Evolutionary conservation across 139 green algal genomes (phyloP).

Genomic region (Chlamydomonas schloesseri): DNA sequence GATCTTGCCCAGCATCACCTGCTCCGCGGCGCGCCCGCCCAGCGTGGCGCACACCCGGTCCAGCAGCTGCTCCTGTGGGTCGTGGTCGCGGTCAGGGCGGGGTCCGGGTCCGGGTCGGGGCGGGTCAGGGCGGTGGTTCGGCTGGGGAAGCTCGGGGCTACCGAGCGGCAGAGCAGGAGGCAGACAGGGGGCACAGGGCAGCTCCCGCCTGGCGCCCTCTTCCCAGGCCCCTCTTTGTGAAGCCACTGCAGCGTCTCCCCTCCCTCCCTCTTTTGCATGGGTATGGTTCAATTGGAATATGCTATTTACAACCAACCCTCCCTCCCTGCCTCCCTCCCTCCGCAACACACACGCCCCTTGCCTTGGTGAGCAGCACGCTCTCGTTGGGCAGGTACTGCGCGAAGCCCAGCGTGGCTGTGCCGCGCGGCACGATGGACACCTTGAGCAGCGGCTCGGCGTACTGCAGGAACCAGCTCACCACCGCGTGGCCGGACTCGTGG

Average conservation of each 20-base stretch:
- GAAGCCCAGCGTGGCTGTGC: constrained; percentile 96
- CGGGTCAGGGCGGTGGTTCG: too few species aligned
- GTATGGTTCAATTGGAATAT: too few species aligned
- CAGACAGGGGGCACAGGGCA: too few species aligned
- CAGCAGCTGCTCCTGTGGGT: constrained; percentile 84
- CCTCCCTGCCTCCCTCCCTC: not conserved
- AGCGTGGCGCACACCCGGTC: constrained; percentile 96
- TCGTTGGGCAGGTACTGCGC: constrained; percentile 99
- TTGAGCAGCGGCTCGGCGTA: constrained; percentile 97
- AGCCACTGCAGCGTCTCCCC: too few species aligned
- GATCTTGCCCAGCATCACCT: constrained; percentile 97
- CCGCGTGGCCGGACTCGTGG: constrained; percentile 95
- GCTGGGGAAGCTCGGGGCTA: too few species aligned
- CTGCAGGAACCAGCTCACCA: constrained; percentile 98
- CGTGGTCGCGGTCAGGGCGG: not conserved
- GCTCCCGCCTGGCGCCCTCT: too few species aligned
- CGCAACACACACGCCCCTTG: not conserved
- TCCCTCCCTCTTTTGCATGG: too few species aligned
- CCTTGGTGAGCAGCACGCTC: constrained; percentile 95
- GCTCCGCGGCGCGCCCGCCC: constrained; percentile 94
- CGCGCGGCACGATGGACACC: constrained; percentile 97
- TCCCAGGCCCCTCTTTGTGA: too few species aligned
- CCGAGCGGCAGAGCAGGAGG: too few species aligned
- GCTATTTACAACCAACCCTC: too few species aligned
- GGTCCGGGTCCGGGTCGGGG: too few species aligned